Evolutionary conservation across 805 yeast genomes (phyloP).

Genomic region (Komagataella pseudopastoris): DNA sequence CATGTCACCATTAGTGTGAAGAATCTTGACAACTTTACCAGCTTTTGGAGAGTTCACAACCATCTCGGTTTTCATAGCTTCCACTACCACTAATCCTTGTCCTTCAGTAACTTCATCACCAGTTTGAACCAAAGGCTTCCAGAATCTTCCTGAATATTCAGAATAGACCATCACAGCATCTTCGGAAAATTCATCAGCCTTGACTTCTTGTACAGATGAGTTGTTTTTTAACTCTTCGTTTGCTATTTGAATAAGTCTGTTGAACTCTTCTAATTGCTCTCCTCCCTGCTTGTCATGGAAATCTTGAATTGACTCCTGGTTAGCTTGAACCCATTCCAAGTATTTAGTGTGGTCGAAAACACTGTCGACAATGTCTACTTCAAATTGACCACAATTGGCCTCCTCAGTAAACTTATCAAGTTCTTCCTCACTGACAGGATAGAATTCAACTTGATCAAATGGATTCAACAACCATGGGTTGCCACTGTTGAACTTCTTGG

Average conservation of each 20-base stretch:
- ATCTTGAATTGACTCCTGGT: conserved; percentile 57
- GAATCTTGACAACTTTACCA: conserved; percentile 61
- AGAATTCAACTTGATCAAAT: conserved; percentile 90
- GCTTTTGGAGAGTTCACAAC: conserved; percentile 55
- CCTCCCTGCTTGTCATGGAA: conserved; percentile 61
- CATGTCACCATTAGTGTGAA: conserved; percentile 86
- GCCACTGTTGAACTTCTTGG: conserved; percentile 24
- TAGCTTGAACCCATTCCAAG: conserved; percentile 61
- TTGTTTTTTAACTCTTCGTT: conserved; percentile 56
- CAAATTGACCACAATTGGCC: conserved; percentile 68
- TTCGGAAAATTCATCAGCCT: conserved; percentile 53
- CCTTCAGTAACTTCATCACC: conserved; percentile 67
- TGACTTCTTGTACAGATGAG: conserved; percentile 29
- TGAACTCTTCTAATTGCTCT: conserved; percentile 77
- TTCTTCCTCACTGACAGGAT: conserved; percentile 80
- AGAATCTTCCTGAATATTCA: conserved; percentile 92
- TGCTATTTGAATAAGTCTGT: conserved; percentile 66
- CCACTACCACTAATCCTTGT: conserved; percentile 78
- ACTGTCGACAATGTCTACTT: conserved; percentile 60
- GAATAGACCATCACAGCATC: conserved; percentile 79
- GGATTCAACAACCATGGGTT: conserved; percentile 87
- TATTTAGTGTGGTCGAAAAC: conserved; percentile 78
- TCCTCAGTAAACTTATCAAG: conserved; percentile 60
- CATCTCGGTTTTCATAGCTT: conserved; percentile 99
- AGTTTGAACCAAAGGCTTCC: conserved; percentile 78